Evolutionary conservation across 164 flowering plant species (phyloP), one percentile per base, ranked within the genome.

Genomic region (Vitis riparia): DNA sequence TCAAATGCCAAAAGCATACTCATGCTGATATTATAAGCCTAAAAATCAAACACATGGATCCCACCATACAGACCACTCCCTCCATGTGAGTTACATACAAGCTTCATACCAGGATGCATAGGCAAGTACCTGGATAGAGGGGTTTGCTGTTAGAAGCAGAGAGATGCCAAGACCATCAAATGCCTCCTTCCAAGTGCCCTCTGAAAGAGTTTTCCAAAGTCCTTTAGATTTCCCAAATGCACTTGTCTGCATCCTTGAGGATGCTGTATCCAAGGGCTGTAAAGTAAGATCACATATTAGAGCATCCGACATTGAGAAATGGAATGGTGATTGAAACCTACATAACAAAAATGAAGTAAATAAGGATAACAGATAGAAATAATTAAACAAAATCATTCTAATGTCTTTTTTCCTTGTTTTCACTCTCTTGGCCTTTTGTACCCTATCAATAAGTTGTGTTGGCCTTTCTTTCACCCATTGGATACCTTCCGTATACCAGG

Each of bases 161-260:
- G 97, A 91, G 60, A 93, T 89, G 75, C 91, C 96, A 64, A 93
- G 85, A 67, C 96, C 97, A 69, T 89, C 91, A 81, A 89, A 93
- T 57, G 88, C 90, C 73, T 87, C 88, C 17, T 78, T 80, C 91
- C 92, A 91, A n/a, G 75, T 79, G 44, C 91, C 83, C 79, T 87
- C 88, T 3, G 92, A 72, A 68, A 93, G 88, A 9, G 89, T 91
- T 73, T 82, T 76, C 91, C 85, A 87, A 19, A 93, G 86, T 52
- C 98, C 93, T 78, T 90, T 93, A 55, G 97, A 90, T 78, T 91
- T 89, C 62, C 98, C 98, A 77, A 91, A 91, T 12, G 79, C 89
- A 78, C 98, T 90, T 63, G 97, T 93, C 80, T 91, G 97, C 97
- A 93, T 89, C 79, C 80, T 90, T 23, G 98, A 92, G 49, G 96